Evolutionary conservation across 2,329 filamentous ascomycete genomes (phyloP), one percentile per base, ranked within the genome.

Genomic region (Cladosporium austrohemisphaericum): DNA sequence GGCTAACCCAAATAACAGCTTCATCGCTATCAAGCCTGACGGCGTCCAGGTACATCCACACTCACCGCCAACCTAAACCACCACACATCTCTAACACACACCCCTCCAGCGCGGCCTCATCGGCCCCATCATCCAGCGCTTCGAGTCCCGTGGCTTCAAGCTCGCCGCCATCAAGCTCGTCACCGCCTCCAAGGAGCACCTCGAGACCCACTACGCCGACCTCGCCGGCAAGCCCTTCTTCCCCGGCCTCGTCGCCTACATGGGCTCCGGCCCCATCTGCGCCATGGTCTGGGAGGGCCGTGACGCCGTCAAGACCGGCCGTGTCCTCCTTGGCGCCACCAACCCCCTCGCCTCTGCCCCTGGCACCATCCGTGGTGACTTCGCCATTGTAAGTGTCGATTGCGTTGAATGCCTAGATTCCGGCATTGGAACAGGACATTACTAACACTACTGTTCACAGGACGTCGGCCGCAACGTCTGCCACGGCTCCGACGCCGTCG

Each of bases 1-100:
- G 40, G 26, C 49, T 51, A 23, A 46, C 23, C 13, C 28, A 16
- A 18, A 9, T 5, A 8, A 1, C 68, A 97, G 92, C 80, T 97
- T 97, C 88, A 97, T 97, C 83, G 93, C 93, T 72, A 89, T 98
- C 84, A 98, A 98, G 90, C 93, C 92, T 66, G 93, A 97, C 78
- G 93, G 93, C 75, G 93, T 97, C 78, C 93, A 96, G 85, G 90
- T 95, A 85, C 63, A 50, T 41, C 32, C 41, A 13, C 14, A 19
- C 28, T 31, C 44, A 29, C 33, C 33, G 20, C 19, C 41, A 8
- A 22, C 41, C 11, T 18, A 2, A 18, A 31, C 29, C 25, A 22
- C 43, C 23, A 32, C 16, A 37, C 53, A 57, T 16, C 13, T 35
- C 44, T 47, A 38, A 47, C 48, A 61, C 49, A 16, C 29, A n/a